These are phyloP conservation scores for Limnomonas spitsbergensis DNA, from an alignment of 139 green algal genomes.

Conservation along the genomic window DNA sequence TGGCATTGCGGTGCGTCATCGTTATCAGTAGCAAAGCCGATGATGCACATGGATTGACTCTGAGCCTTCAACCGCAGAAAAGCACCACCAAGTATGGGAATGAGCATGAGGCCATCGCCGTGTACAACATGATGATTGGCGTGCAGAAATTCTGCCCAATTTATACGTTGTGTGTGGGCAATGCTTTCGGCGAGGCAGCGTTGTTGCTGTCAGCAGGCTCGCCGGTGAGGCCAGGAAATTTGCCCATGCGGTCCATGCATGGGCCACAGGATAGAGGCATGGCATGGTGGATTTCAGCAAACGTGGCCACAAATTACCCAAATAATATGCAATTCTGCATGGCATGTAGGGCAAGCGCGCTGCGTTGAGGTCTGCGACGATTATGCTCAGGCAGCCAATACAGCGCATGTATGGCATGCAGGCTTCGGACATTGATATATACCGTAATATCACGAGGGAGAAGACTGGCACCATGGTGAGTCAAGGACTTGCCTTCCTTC, in stretches of 20 bases:
- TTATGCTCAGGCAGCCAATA: conserved; percentile 97
- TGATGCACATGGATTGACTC: no score
- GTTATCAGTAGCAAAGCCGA: no score
- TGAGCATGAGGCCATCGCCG: conserved; percentile 96
- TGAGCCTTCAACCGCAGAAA: no score
- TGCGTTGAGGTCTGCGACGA: conserved; percentile 86
- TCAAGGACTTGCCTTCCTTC: no score
- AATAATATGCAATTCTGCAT: no score
- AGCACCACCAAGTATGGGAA: conserved; percentile 92
- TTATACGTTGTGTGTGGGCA: conserved; percentile 91
- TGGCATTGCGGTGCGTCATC: conserved; percentile 85
- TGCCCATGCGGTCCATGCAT: background rate
- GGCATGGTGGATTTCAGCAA: no score
- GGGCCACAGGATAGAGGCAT: no score
- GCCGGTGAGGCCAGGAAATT: conserved; percentile 44
- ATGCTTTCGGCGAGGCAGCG: conserved; percentile 93
- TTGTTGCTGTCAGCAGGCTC: conserved; percentile 89
- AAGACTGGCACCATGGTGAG: conserved; percentile 83
- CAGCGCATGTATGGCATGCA: conserved; percentile 85
- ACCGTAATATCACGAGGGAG: conserved; percentile 87
- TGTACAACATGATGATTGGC: conserved; percentile 96
- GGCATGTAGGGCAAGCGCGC: conserved; percentile 88
- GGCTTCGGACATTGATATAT: conserved; percentile 96
- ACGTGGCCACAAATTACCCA: no score
- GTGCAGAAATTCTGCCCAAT: conserved; percentile 82